phyloP scores from a whole-genome alignment of 257 asterid genomes.

The Penstemon newberryi region DNA sequence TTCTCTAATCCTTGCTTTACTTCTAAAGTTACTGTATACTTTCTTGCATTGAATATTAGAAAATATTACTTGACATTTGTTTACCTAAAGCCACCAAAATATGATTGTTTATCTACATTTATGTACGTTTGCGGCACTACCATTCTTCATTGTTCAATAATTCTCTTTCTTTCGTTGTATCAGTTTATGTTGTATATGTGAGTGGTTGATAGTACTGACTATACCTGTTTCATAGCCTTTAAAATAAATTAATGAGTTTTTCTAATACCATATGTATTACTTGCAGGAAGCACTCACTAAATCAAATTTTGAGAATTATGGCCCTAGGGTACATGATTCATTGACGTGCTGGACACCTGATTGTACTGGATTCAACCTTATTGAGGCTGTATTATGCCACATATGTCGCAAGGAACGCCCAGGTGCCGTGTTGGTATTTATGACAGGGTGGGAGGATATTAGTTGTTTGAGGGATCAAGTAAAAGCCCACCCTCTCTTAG shows the following conservation, averaged over 20 bases:
- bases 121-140: not conserved
- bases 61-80: not conserved
- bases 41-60: not conserved
- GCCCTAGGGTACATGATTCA: slow-evolving; percentile 86
- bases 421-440: slow-evolving; percentile 89
- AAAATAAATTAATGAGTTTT: slow-evolving; percentile 17
- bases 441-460: slow-evolving; percentile 99
- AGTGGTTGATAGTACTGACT: slow-evolving; percentile 15
- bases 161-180: not conserved
- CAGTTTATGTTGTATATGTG: not conserved
- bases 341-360: slow-evolving; percentile 90
- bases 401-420: slow-evolving; percentile 95
- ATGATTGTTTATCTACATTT: not conserved
- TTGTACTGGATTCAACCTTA: slow-evolving; percentile 88
- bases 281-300: slow-evolving; percentile 80
- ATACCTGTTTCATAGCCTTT: slow-evolving; percentile 22
- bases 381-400: slow-evolving; percentile 91
- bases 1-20: not conserved
- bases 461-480: slow-evolving; percentile 93
- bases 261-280: slow-evolving; percentile 25
- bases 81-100: not conserved
- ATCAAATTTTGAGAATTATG: slow-evolving; percentile 79
- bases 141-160: not conserved
- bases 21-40: not conserved
- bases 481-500: slow-evolving; percentile 96